Conservation (phyloP, 371 early-diverging fungal species). For the Basidiobolus meristosporus region DNA sequence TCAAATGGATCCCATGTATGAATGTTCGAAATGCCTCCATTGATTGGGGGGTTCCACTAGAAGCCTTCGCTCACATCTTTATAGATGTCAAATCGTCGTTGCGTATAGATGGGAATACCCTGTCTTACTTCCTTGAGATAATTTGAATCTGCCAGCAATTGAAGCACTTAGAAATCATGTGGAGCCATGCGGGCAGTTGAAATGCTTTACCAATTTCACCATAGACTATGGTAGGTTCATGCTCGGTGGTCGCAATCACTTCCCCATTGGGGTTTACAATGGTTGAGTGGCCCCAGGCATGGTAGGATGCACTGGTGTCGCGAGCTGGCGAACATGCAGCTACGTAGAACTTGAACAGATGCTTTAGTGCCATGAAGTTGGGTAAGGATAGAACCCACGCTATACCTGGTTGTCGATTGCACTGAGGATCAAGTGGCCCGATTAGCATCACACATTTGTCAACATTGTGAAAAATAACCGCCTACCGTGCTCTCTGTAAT, state of each 20-base stretch:
- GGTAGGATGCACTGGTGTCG: constrained; percentile 49
- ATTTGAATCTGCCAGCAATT: constrained; percentile 20
- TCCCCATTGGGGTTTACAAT: constrained; percentile 71
- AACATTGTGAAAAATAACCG: constrained; percentile 11
- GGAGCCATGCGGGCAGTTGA: not conserved
- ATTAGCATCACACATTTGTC: not conserved
- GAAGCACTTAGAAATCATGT: not conserved
- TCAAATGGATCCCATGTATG: no score
- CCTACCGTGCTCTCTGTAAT: constrained; percentile 65
- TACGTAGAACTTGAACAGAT: constrained; percentile 42
- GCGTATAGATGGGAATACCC: constrained; percentile 50
- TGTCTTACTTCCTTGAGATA: constrained; percentile 35
- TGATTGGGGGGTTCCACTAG: no score
- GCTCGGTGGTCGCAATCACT: constrained; percentile 47
- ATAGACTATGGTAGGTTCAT: constrained; percentile 66
- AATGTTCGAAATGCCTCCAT: no score
- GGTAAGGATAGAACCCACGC: no score
- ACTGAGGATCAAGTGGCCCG: constrained; percentile 7
- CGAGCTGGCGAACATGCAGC: constrained; percentile 90
- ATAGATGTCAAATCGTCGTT: constrained; percentile 83
- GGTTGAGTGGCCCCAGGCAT: constrained; percentile 90
- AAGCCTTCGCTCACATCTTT: constrained; percentile 3
- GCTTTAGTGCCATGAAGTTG: not conserved
- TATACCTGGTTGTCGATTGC: constrained; percentile 41
- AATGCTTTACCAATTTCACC: constrained; percentile 41